phyloP scores from a whole-genome alignment of 1,139 yeast genomes.

The Lodderomyces pseudojiufengensis region DNA sequence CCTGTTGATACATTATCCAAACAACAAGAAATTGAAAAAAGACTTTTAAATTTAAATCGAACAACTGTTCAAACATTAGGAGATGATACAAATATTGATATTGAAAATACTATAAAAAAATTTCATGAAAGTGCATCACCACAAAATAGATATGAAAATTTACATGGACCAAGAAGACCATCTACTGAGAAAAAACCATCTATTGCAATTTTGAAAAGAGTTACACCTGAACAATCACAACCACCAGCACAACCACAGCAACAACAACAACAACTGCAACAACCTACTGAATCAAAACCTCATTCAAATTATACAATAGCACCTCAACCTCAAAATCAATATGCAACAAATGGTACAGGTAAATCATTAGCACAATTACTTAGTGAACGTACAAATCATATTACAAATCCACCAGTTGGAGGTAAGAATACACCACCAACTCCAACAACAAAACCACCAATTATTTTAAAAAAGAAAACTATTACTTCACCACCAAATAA shows the following conservation, averaged over 20 bases:
- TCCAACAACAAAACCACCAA: slow-evolving; percentile 32
- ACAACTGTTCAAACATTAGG: slow-evolving; percentile 57
- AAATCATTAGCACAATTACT: slow-evolving; percentile 40
- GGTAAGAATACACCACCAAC: slow-evolving; percentile 19
- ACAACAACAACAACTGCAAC: slow-evolving; percentile 1
- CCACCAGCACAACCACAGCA: slow-evolving; percentile 5
- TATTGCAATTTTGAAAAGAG: slow-evolving; percentile 18
- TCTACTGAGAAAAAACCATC: slow-evolving; percentile 18
- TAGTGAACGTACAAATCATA: slow-evolving; percentile 24
- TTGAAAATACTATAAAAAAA: slow-evolving; percentile 15
- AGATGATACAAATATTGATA: slow-evolving; percentile 19
- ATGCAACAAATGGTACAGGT: slow-evolving; percentile 18
- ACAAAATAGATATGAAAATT: slow-evolving; percentile 16
- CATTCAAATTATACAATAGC: slow-evolving; percentile 7
- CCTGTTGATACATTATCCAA: slow-evolving; percentile 43
- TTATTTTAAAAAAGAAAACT: slow-evolving; percentile 38
- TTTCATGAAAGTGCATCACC: slow-evolving; percentile 15
- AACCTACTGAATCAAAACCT: slow-evolving; percentile 14
- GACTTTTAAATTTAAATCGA: slow-evolving; percentile 49
- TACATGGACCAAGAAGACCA: slow-evolving; percentile 8
- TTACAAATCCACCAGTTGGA: slow-evolving; percentile 10
- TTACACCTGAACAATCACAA: slow-evolving; percentile 2
- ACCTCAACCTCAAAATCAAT: slow-evolving; percentile 1
- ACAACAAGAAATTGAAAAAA: slow-evolving; percentile 41
- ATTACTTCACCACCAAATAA: slow-evolving; percentile 14